Conservation (phyloP, 345 rosid species). For the Gossypium thurberi region DNA sequence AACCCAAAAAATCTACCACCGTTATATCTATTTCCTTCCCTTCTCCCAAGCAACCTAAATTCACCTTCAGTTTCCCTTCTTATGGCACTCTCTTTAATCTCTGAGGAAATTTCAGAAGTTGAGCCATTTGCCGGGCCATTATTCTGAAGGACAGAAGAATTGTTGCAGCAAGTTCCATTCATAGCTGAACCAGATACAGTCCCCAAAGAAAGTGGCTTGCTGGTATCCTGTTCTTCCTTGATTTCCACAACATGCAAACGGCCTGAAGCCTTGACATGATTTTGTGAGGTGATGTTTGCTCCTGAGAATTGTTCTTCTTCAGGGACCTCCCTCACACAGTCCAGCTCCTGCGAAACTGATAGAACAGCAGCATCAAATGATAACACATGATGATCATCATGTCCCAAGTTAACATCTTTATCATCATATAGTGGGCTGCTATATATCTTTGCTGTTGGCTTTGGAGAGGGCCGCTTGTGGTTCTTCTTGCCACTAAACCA, state of each 20-base stretch:
- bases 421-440: constrained; percentile 67
- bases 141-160: constrained; percentile 22
- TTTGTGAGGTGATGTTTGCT: constrained; percentile 16
- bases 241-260: constrained; percentile 43
- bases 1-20: constrained; percentile 69
- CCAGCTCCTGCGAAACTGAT: constrained; percentile 79
- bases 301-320: constrained; percentile 42
- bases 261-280: constrained; percentile 22
- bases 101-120: constrained; percentile 41
- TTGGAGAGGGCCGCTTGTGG: constrained; percentile 56
- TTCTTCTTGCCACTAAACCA: constrained; percentile 71
- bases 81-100: constrained; percentile 86
- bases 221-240: constrained; percentile 55
- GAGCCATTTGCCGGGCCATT: constrained; percentile 42
- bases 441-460: constrained; percentile 47
- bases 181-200: constrained; percentile 19
- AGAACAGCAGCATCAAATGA: constrained; percentile 94
- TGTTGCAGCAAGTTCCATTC: constrained; percentile 25
- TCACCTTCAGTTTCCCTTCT: constrained; percentile 99
- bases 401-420: constrained; percentile 35
- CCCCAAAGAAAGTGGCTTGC: constrained; percentile 15
- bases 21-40: constrained; percentile 59
- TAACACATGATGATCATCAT: constrained; percentile 50
- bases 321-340: constrained; percentile 43
- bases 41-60: constrained; percentile 83